These are phyloP conservation scores for Coniosporium apollinis DNA, from an alignment of 495 filamentous ascomycete genomes.

Conservation along the genomic window DNA sequence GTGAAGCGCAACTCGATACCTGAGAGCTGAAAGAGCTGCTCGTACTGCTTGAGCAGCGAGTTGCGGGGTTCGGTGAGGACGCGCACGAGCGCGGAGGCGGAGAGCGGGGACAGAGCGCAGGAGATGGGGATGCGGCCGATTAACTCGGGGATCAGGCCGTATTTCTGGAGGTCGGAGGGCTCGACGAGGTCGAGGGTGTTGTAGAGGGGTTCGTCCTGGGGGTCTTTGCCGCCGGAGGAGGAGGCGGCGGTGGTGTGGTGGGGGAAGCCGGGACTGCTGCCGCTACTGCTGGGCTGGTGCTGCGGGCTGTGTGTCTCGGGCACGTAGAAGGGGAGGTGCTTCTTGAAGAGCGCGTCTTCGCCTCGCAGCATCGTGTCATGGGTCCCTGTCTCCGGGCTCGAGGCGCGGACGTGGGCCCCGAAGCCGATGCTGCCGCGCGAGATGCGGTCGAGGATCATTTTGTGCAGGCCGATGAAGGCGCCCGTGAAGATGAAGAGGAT, in stretches of 20 bases:
- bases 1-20: conserved; percentile 76
- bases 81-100: conserved; percentile 59
- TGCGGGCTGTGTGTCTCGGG: too few species aligned
- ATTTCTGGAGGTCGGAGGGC: conserved; percentile 71
- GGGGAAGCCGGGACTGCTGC: neutral
- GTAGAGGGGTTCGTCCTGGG: conserved; percentile 23
- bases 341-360: conserved; percentile 47
- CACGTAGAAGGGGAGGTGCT: conserved; percentile 50
- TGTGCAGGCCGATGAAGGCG: conserved; percentile 86
- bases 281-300: conserved; percentile 1
- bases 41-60: conserved; percentile 71
- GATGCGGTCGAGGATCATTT: conserved; percentile 69
- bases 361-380: conserved; percentile 28
- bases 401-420: conserved; percentile 56
- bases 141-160: conserved; percentile 92
- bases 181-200: conserved; percentile 70
- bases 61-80: conserved; percentile 89
- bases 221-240: conserved; percentile 8
- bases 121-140: conserved; percentile 77
- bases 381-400: conserved; percentile 11
- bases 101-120: conserved; percentile 65
- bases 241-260: neutral
- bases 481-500: conserved; percentile 95
- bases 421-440: conserved; percentile 85
- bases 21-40: conserved; percentile 64